A percentile compares a stretch with the other conserved stretches of the same genome.
Evolutionary conservation across 352 stramenopile species (phyloP).

Genomic region (Phytophthora pini): DNA sequence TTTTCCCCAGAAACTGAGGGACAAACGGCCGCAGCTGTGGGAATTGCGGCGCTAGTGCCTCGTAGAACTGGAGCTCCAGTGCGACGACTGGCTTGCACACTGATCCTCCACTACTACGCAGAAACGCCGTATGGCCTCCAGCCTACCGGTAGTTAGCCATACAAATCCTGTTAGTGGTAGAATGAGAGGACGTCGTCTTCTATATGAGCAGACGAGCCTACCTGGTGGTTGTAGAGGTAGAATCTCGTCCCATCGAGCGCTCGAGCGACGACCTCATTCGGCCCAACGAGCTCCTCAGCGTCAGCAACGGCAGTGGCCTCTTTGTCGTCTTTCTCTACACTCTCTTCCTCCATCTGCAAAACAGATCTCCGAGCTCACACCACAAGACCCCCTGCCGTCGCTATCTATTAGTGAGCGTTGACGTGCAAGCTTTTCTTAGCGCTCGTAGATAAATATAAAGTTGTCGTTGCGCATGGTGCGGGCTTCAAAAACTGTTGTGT

Average conservation of each 20-base stretch:
- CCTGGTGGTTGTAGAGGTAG: slow-evolving; percentile 84
- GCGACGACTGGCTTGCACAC: slow-evolving; percentile 82
- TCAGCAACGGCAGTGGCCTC: slow-evolving; percentile 3
- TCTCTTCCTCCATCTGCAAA: slow-evolving; percentile 20
- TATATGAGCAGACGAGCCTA: slow-evolving; percentile 4
- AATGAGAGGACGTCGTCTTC: not conserved
- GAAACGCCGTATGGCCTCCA: slow-evolving; percentile 76
- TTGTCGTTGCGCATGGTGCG: not conserved
- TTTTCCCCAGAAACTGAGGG: slow-evolving; percentile 68
- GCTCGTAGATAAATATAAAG: slow-evolving; percentile 10
- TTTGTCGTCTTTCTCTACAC: slow-evolving; percentile 9
- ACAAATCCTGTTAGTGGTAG: slow-evolving; percentile 4
- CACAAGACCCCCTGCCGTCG: not conserved
- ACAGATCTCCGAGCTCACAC: too few relatives aligned
- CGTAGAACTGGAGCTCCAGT: slow-evolving; percentile 80
- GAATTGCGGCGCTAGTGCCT: slow-evolving; percentile 52
- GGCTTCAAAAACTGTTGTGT: too few relatives aligned
- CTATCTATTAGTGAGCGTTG: slow-evolving; percentile 14
- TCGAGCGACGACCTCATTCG: slow-evolving; percentile 71
- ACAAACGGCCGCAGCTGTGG: slow-evolving; percentile 74
- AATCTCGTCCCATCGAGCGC: slow-evolving; percentile 71
- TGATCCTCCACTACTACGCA: slow-evolving; percentile 65
- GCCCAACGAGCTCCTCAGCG: slow-evolving; percentile 29
- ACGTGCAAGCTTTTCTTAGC: slow-evolving; percentile 14
- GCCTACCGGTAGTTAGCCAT: slow-evolving; percentile 36